phyloP scores from a whole-genome alignment of 2,329 filamentous ascomycete genomes.

The Aureobasidium pullulans region DNA sequence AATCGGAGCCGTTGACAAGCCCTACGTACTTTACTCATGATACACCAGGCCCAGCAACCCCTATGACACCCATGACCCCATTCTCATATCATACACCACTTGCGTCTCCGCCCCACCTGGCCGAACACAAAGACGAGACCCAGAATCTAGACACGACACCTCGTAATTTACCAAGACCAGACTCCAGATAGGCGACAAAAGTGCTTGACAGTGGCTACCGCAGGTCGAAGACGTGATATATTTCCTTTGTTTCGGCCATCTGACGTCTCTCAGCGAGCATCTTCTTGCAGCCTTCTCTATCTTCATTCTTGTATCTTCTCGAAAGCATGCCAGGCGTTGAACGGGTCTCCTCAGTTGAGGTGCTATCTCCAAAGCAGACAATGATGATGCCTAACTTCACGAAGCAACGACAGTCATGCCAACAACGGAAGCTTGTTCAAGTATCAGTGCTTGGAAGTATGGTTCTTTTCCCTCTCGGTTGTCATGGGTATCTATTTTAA shows the following conservation, averaged over 20 bases:
- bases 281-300: neutral
- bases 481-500: conserved; percentile 13
- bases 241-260: neutral
- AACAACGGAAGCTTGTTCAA: neutral
- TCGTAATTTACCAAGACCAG: neutral
- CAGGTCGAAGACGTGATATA: neutral
- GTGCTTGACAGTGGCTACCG: neutral
- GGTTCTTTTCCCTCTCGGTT: conserved; percentile 1
- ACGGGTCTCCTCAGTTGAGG: neutral
- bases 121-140: neutral
- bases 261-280: neutral
- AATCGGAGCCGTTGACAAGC: neutral
- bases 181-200: neutral
- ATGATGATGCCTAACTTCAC: neutral
- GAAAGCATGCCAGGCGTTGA: neutral
- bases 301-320: neutral
- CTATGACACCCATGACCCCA: neutral
- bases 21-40: neutral
- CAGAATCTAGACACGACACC: neutral
- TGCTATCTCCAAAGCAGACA: neutral
- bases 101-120: neutral
- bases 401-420: neutral
- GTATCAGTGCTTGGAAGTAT: neutral
- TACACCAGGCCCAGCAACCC: neutral
- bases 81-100: conserved; percentile 7